Conservation (phyloP, 306 rosid genomes). For the Calophaca sinica region DNA sequence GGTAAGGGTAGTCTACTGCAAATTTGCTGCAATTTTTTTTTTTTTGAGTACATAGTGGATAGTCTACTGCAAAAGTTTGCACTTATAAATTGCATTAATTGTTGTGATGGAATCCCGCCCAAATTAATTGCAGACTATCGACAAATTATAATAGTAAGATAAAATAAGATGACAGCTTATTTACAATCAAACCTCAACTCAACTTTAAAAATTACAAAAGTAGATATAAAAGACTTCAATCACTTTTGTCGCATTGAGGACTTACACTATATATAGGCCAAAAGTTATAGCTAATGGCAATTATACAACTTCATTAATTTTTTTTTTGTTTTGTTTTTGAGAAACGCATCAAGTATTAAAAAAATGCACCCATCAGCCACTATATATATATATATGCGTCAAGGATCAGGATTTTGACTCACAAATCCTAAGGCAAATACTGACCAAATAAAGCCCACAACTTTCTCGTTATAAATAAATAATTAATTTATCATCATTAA, state of each 20-base stretch:
- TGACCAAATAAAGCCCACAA: conserved; percentile 5
- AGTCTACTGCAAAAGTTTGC: too few species aligned
- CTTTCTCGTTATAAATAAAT: not conserved
- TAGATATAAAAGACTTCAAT: conserved; percentile 1
- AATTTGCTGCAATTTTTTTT: too few species aligned
- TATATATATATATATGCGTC: not conserved
- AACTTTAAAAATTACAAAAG: conserved; percentile 21
- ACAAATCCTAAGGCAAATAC: not conserved
- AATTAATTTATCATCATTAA: not conserved
- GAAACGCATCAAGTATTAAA: not conserved
- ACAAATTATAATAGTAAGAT: too few species aligned
- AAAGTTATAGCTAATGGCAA: conserved; percentile 12
- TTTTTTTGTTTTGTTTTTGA: not conserved
- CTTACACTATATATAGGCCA: conserved; percentile 28
- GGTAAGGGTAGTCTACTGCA: too few species aligned
- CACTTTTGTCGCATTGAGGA: not conserved
- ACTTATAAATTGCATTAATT: too few species aligned
- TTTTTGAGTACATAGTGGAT: too few species aligned
- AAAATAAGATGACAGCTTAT: not conserved
- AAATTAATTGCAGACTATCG: too few species aligned
- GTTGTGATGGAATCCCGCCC: too few species aligned
- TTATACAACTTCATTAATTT: conserved; percentile 4
- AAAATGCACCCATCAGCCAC: not conserved
- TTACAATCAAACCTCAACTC: not conserved
- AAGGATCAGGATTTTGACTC: not conserved